These are phyloP conservation scores for Ambrosiella xylebori DNA, from an alignment of 2,329 filamentous ascomycete species.

Conservation along the genomic window DNA sequence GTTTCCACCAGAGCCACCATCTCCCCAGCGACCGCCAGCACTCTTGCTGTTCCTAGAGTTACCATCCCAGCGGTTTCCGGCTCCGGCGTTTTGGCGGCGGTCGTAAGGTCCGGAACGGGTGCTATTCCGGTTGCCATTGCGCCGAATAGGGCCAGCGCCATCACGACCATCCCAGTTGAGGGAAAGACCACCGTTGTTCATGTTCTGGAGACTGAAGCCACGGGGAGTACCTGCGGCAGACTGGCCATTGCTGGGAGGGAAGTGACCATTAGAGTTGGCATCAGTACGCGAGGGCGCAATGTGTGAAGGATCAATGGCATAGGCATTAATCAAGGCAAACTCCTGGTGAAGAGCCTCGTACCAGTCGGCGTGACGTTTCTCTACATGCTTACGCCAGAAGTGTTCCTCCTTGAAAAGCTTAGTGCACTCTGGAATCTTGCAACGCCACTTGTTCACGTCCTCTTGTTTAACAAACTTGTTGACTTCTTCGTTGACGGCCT, in stretches of 20 bases:
- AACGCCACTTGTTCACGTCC: constrained; percentile 91
- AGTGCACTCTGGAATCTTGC: constrained; percentile 87
- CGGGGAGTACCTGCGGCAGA: constrained; percentile 69
- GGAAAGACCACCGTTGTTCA: constrained; percentile 27
- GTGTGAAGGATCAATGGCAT: constrained; percentile 84
- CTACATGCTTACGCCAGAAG: constrained; percentile 96
- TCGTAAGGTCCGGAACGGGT: constrained; percentile 60
- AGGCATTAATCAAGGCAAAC: constrained; percentile 83
- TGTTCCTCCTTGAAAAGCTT: constrained; percentile 95
- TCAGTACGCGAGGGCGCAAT: constrained; percentile 88
- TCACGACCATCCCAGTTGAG: constrained; percentile 44
- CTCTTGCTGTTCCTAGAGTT: constrained; percentile 32
- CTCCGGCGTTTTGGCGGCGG: constrained; percentile 37
- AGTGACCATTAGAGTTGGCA: constrained; percentile 89
- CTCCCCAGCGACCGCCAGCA: constrained; percentile 45
- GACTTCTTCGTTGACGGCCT: constrained; percentile 74
- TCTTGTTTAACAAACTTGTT: constrained; percentile 86
- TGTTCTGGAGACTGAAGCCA: constrained; percentile 72
- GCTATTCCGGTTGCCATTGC: constrained; percentile 28
- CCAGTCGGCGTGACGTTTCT: constrained; percentile 90
- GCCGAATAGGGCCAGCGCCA: constrained; percentile 46
- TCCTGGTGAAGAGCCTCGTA: constrained; percentile 63
- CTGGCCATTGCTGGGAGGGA: constrained; percentile 64
- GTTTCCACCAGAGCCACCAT: constrained; percentile 54
- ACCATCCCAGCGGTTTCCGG: constrained; percentile 26